Evolutionary conservation across 768 basidiomycete species (phyloP).

Genomic region (Rossbeevera mucosa): DNA sequence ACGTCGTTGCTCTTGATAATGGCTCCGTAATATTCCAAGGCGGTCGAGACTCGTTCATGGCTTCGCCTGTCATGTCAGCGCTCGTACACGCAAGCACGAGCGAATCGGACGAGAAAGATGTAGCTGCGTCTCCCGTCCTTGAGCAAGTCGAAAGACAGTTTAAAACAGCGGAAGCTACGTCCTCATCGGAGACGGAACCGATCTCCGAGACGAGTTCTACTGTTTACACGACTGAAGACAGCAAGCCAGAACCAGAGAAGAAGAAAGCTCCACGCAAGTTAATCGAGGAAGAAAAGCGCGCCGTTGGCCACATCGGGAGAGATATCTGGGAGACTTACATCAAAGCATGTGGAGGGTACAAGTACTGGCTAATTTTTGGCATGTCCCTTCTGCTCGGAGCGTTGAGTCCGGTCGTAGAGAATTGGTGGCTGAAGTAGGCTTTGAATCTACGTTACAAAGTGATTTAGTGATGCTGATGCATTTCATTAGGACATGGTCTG

Average conservation of each 20-base stretch:
- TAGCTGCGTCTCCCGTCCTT: conserved; percentile 7
- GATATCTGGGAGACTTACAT: conserved; percentile 65
- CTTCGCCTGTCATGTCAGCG: conserved; percentile 60
- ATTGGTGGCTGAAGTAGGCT: conserved; percentile 60
- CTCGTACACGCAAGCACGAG: conserved; percentile 55
- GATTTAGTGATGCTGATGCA: conserved; percentile 24
- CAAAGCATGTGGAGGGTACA: conserved; percentile 43
- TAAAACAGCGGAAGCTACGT: conserved; percentile 20
- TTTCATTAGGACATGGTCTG: conserved; percentile 51
- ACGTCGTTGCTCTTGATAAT: conserved; percentile 75
- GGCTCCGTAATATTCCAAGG: conserved; percentile 74
- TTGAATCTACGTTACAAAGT: neutral
- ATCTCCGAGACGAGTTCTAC: conserved; percentile 43
- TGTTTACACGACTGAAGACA: conserved; percentile 35
- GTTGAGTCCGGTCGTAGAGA: conserved; percentile 63
- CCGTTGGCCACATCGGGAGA: conserved; percentile 61
- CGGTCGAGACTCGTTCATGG: conserved; percentile 54
- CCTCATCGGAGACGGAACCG: conserved; percentile 17
- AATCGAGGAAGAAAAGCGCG: conserved; percentile 79
- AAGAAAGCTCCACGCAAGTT: conserved; percentile 74
- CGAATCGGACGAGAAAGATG: conserved; percentile 43
- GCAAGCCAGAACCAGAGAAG: conserved; percentile 36
- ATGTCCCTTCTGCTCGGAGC: conserved; percentile 53
- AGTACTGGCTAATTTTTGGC: conserved; percentile 56
- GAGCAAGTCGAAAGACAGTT: conserved; percentile 1